Base-by-base conservation (phyloP, 2,329 filamentous ascomycete species). In the Aspergillus terreus region DNA sequence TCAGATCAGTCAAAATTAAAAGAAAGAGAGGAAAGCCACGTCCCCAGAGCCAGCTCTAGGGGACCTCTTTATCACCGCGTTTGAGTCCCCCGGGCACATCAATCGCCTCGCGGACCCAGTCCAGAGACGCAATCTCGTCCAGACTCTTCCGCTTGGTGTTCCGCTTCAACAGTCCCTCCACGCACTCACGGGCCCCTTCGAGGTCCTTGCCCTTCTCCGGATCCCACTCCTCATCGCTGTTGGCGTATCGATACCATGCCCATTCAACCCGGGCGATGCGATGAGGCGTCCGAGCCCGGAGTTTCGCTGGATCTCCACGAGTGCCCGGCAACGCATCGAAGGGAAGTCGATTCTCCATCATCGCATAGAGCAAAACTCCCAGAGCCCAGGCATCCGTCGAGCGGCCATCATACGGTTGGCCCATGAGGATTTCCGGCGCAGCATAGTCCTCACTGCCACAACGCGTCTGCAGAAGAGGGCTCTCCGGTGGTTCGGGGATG, bases 391-490 rank as follows among this genome's bases (percentile, higher is more conserved):
- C 91, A 67, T 99, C 94, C 0, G 88, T 96, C 1, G 87, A 83
- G 35, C 90, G 88, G 30, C 94, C 94, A 67, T 97, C 92, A 67
- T 99, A 99, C 6, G 90, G 84, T 65, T 96, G 90, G 21, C 92
- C 92, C 78, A 99, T 90, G 49, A 99, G 86, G 43, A 99, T 91
- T 69, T 99, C 94, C 0, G 94, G 94, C 0, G 94, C 92, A 1
- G 92, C 92, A 67, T 99, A 99, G 72, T 99, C 94, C 72, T 97
- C 94, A 38, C 89, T 95, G 30, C 94, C 94, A 69, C 94, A 99
- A 9, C 94, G 84, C 1, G 92, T 97, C 55, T 89, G 89, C n/a
- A 99, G 81, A 54, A 92, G 86, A 59, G 95, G 90, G 47, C 90
- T 90, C 56, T 90, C 86, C 0, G 83, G 83, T 0, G 82, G 81